Evolutionary conservation across 1,139 yeast genomes (phyloP), one percentile per base, ranked within the genome.

Genomic region (Geotrichum phurueaensis): DNA sequence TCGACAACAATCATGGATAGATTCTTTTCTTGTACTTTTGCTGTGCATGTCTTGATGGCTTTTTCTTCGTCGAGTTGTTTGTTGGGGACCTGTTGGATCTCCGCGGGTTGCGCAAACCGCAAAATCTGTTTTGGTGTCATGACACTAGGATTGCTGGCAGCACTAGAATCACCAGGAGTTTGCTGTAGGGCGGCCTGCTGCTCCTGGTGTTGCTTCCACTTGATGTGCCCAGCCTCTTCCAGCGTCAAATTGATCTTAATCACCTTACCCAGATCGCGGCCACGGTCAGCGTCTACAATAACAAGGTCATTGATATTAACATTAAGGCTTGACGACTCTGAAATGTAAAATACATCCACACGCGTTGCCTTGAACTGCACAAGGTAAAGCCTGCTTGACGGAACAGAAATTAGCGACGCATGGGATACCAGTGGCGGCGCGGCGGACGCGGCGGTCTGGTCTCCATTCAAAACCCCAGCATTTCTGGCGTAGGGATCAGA

Each of bases 231-330:
- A 0, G 96, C 97, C 69, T 89, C 86, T 66, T 89, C 92, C 51
- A 86, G 77, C 2, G 86, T 78, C 33, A 92, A 82, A 63, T 82
- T 79, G 65, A 88, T 79, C 66, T 84, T 85, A 45, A 86, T 82
- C 51, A 94, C 84, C 69, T 85, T 83, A 27, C 97, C 98, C 65
- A 94, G 77, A 75, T 94, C 99, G 58, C 88, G 80, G 51, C 99
- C 99, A 57, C 99, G 80, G 72, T 94, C 99, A n/a, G 98, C 99
- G 73, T 94, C 98, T 48, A 92, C 97, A 66, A 92, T 86, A 15
- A 94, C 97, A 70, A 91, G 80, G 71, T 91, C 97, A 31, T 89
- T 88, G 20, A 83, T 75, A 54, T 80, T 77, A 60, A 90, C 79
- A 52, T 74, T 76, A 58, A 87, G 76, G 63, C 83, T 83, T 66